Evolutionary conservation across 169 alveolate genomes (phyloP), one percentile per base, ranked within the genome.

Genomic region (Perkinsus olseni): DNA sequence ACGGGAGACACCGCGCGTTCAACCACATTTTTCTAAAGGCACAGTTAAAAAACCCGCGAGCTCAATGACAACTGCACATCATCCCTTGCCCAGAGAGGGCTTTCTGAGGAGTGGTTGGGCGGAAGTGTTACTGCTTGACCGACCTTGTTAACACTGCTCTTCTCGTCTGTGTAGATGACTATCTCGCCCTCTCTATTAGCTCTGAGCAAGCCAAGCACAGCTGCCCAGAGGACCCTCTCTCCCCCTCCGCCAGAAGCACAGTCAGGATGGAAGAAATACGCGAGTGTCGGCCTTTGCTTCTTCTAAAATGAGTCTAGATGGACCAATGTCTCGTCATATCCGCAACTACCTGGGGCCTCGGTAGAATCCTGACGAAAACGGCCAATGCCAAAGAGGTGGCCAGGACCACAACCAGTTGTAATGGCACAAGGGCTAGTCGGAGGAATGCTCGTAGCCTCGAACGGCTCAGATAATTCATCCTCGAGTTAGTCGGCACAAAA

Each of bases 171-270:
- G 37, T 91, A 91, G 0, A 91, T 91, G 8, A 91, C 92, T 4
- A 91, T 40, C 17, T 37, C 74, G 36, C 74, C 50, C 34, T 39
- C 31, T 24, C 34, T 37, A 17, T 62, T 13, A 21, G 82, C 82
- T 28, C 82, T 62, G 31, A 91, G 48, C 24, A 82, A 39, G 10
- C 93, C 94, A 34, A 90, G 50, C 20, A 94, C 92, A 74, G 93
- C 93, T 74, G 92, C 38, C 95, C 95, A 94, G 40, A 94, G 93
- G 38, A 94, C 95, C 39, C 93, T 92, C 31, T 94, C 95, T 39
- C 95, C 95, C 74, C 95, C 95, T n/a, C 95, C 95, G 74, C 92
- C 82, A 38, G 92, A 91, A 20, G 74, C 11, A 50, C 95, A 94
- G 34, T 94, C 94, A 17, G 95, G 95, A 48, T 94, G 95, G 74